Conservation (phyloP, 768 basidiomycete species). For the Boletus vinaceobasis region DNA sequence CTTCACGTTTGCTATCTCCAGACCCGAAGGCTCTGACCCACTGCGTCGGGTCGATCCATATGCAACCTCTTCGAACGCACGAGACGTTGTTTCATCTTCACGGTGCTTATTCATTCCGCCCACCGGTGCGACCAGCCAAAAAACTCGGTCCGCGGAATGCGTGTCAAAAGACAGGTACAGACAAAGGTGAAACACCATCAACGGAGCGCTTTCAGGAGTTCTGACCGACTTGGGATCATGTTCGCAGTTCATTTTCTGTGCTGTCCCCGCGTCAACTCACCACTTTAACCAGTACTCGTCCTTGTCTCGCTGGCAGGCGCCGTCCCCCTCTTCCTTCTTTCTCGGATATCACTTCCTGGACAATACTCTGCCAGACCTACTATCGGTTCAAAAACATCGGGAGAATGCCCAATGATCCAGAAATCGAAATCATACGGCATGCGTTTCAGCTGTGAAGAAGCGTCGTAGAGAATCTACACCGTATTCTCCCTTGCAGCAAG, state of each 20-base stretch:
- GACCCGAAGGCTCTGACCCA: not conserved
- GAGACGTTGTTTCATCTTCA: not conserved
- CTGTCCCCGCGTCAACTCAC: not conserved
- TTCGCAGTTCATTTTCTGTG: not conserved
- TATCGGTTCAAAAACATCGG: not conserved
- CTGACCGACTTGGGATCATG: not conserved
- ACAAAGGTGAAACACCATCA: not conserved
- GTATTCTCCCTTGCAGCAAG: not conserved
- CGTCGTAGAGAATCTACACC: not conserved
- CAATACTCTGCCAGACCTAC: too few relatives aligned
- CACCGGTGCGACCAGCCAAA: not conserved
- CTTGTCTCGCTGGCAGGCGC: not conserved
- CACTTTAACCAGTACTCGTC: not conserved
- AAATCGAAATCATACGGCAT: too few relatives aligned
- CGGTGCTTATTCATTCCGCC: conserved; percentile 9
- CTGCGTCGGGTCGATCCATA: not conserved
- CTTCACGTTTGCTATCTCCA: not conserved
- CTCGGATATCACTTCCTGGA: not conserved
- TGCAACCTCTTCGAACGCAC: not conserved
- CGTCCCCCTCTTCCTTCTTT: too few relatives aligned
- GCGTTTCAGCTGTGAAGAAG: not conserved
- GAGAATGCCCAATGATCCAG: not conserved
- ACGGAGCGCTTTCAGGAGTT: not conserved
- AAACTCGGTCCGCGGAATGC: not conserved
- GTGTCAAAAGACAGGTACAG: not conserved